Evolutionary conservation across 768 basidiomycete genomes (phyloP), one percentile per base, ranked within the genome.

Genomic region (Cyathus striatus): DNA sequence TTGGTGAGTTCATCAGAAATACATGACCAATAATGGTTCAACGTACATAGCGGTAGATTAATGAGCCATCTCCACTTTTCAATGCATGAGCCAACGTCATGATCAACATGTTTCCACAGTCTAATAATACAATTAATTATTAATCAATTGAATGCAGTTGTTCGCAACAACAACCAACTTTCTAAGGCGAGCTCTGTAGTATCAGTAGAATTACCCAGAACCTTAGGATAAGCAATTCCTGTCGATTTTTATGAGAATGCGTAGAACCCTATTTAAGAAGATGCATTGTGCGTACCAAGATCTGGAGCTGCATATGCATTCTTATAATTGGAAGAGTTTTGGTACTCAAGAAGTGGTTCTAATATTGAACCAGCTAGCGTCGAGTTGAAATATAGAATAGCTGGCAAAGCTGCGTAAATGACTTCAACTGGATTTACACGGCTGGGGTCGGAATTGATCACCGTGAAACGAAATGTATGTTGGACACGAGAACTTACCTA

Each of bases 51-150:
- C n/a, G n/a, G n/a, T n/a, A n/a, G n/a, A n/a, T n/a, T n/a, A 74
- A 58, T 0, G 68, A 67, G 17, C 52, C 56, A 39, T 66, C 61
- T 5, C 61, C 60, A 3, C 58, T 53, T 13, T 48, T 55, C 12
- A 45, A 51, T 2, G 59, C 60, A 42, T 64, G 58, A 27, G 72
- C 73, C 38, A 75, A 59, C 6, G 68, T 63, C 72, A 79, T 75
- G 50, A 79, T 76, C 6, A 82, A 60, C 76, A 79, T 79, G 50
- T 75, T 79, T 18, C 75, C 76, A 30, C 72, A 72, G 55, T 78
- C 79, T 78, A 35, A 14, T n/a, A n/a, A n/a, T 20, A 20, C 20
- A 10, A n/a, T n/a, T n/a, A n/a, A n/a, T n/a, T n/a, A 10, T 18
- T 23, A 18, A 7, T n/a, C 4, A 9, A 23, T 17, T 16, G 13